Conservation (phyloP, 208 protist species). For the Zelonia costaricensis region DNA sequence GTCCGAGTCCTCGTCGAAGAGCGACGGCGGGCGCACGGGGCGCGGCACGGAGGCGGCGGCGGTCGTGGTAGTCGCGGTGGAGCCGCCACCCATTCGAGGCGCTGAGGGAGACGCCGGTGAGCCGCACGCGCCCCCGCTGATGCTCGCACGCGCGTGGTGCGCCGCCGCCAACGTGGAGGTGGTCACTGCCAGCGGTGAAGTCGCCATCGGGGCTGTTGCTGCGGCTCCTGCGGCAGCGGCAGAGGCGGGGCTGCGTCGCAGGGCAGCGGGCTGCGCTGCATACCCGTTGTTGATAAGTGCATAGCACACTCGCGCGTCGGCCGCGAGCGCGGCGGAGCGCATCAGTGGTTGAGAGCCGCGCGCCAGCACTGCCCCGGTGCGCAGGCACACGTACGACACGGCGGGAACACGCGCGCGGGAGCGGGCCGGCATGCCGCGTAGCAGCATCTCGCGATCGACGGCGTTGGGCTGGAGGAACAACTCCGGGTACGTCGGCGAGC, state of each 20-base stretch:
- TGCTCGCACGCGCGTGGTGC: too few species aligned
- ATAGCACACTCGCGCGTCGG: constrained; percentile 59
- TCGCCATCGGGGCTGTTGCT: not conserved
- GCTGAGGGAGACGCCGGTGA: too few species aligned
- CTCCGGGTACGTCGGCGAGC: constrained; percentile 77
- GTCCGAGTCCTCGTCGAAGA: constrained; percentile 33
- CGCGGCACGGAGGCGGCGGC: not conserved
- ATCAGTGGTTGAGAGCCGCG: constrained; percentile 86
- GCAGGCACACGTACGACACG: constrained; percentile 79
- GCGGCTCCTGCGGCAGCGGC: not conserved
- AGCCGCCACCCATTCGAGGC: too few species aligned
- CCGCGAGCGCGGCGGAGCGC: constrained; percentile 30
- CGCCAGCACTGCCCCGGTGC: constrained; percentile 59
- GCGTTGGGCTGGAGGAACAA: constrained; percentile 55
- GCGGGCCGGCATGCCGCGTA: constrained; percentile 59
- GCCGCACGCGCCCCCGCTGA: too few species aligned
- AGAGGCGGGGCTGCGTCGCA: not conserved
- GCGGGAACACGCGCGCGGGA: constrained; percentile 82
- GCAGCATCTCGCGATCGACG: constrained; percentile 48
- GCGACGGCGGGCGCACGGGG: constrained; percentile 24
- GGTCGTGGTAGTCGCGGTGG: not conserved
- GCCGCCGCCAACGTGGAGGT: not conserved
- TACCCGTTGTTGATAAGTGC: constrained; percentile 46
- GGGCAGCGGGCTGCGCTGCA: constrained; percentile 6
- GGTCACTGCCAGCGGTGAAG: not conserved